Conservation (phyloP, 176 grass and related monocot genomes). For the Triticum turgidum region DNA sequence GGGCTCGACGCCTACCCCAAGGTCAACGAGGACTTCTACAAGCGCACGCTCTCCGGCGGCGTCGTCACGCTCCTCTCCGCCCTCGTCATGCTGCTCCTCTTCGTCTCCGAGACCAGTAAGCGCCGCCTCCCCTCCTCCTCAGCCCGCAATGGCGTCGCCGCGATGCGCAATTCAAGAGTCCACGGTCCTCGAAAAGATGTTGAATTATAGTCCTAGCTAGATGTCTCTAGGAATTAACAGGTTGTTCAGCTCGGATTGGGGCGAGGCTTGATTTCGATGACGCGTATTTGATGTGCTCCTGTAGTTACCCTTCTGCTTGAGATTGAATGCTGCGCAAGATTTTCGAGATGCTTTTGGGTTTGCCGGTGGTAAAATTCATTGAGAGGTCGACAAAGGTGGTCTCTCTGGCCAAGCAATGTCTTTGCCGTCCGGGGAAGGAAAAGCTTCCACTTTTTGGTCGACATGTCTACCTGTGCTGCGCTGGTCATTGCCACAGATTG, state of each 20-base stretch:
- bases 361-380: background rate
- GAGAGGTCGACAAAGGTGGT: background rate
- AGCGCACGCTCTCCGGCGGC: constrained; percentile 88
- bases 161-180: background rate
- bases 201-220: too few relatives aligned
- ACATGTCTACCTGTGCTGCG: background rate
- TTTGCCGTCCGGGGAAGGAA: background rate
- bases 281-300: background rate
- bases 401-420: background rate
- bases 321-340: background rate
- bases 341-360: constrained; percentile 15
- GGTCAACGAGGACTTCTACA: constrained; percentile 99
- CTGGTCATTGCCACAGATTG: background rate
- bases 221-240: background rate
- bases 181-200: background rate
- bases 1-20: constrained; percentile 93
- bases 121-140: background rate
- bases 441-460: constrained; percentile 8
- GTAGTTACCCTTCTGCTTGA: background rate
- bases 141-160: background rate
- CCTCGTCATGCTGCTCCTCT: constrained; percentile 79
- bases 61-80: constrained; percentile 81
- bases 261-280: background rate
- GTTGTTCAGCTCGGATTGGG: background rate
- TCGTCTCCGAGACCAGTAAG: constrained; percentile 95